Evolutionary conservation across 1,284 basidiomycete genomes (phyloP).

Genomic region (Ustilago vetiveriae): DNA sequence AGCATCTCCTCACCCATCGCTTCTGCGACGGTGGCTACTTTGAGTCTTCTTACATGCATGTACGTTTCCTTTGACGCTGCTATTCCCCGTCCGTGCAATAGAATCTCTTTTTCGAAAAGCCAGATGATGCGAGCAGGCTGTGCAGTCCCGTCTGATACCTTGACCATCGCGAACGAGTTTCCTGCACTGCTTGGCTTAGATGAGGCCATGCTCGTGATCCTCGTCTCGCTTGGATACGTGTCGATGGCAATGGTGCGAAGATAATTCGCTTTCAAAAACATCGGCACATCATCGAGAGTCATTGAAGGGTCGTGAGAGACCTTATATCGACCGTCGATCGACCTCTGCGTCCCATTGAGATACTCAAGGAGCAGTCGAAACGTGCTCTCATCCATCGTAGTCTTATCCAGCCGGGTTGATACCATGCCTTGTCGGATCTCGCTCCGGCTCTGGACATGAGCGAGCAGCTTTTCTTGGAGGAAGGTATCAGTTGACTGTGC

Average conservation of each 20-base stretch:
- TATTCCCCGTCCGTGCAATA: neutral
- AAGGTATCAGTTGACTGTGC: neutral
- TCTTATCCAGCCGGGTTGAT: no score
- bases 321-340: neutral
- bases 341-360: neutral
- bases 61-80: neutral
- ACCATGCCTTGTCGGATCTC: no score
- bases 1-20: neutral
- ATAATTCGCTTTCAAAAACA: neutral
- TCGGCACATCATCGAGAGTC: no score
- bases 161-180: neutral
- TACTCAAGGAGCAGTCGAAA: neutral
- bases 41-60: slow-evolving; percentile 1
- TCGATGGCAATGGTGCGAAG: neutral
- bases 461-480: neutral
- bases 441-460: neutral
- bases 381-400: neutral
- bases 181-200: neutral
- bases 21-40: neutral
- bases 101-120: neutral
- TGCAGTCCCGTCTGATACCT: neutral
- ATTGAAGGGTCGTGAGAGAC: no score
- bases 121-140: neutral
- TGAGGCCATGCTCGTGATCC: neutral
- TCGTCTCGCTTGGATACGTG: neutral